These are phyloP conservation scores for Pleurotus tuoliensis DNA, from an alignment of 768 basidiomycete species.

Conservation along the genomic window DNA sequence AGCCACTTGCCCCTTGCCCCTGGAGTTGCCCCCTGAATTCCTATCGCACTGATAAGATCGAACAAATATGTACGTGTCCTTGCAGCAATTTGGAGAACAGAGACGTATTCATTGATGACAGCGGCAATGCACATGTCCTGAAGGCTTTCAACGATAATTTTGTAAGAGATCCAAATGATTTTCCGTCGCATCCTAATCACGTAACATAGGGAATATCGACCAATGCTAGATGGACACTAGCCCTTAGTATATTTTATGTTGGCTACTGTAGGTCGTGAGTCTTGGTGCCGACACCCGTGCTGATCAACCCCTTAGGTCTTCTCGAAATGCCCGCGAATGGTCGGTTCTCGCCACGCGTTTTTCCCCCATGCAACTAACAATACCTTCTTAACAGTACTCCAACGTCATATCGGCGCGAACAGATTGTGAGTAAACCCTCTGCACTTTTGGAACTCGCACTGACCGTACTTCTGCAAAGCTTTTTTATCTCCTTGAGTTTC, in stretches of 20 bases:
- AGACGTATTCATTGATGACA: slow-evolving; percentile 14
- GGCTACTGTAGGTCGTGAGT: slow-evolving; percentile 44
- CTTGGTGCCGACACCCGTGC: background rate
- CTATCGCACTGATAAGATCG: slow-evolving; percentile 34
- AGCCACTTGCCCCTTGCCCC: slow-evolving; percentile 6
- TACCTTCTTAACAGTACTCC: slow-evolving; percentile 36
- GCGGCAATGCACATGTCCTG: slow-evolving; percentile 55
- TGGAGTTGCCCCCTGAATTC: background rate
- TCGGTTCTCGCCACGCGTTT: slow-evolving; percentile 12
- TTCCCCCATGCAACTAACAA: background rate
- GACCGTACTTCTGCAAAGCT: slow-evolving; percentile 25
- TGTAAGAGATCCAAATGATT: slow-evolving; percentile 24
- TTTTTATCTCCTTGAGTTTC: slow-evolving; percentile 48
- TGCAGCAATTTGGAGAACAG: background rate
- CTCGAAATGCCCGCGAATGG: slow-evolving; percentile 58
- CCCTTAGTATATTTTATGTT: slow-evolving; percentile 55
- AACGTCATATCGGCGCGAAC: slow-evolving; percentile 55
- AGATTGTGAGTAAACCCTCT: slow-evolving; percentile 36
- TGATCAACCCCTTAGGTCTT: slow-evolving; percentile 28
- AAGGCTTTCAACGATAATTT: slow-evolving; percentile 49
- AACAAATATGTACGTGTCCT: slow-evolving; percentile 44
- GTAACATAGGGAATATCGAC: slow-evolving; percentile 39
- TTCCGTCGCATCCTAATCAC: background rate
- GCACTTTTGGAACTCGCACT: background rate
- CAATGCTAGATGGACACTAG: slow-evolving; percentile 56